Evolutionary conservation across 2,329 filamentous ascomycete genomes (phyloP), one percentile per base, ranked within the genome.

Genomic region (Cadophora gregata): DNA sequence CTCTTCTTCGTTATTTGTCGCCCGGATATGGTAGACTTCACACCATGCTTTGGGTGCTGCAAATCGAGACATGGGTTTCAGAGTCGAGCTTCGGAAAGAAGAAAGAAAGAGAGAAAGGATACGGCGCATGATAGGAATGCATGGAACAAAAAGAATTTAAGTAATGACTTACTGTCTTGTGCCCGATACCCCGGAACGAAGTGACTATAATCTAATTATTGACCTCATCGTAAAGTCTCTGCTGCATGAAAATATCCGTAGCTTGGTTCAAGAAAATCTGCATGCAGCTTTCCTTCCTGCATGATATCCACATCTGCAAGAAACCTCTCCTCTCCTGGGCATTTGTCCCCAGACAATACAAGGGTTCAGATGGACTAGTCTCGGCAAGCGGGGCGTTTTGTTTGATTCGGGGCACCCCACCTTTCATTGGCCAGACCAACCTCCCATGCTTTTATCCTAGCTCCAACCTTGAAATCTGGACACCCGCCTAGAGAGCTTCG

Each of bases 351-450:
- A 48, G 38, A 38, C 24, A 9, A n/a, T 4, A 25, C 66, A 56
- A 63, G 65, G 63, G 64, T 51, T 47, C 50, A 36, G 36, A 36
- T 68, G 51, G 53, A 48, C 27, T 62, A 67, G 65, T 60, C 61
- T 64, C 63, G 63, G 62, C 16, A 25, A 27, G 45, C 36, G 59
- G 60, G 51, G 53, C 38, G 42, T 19, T 47, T 27, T 58, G 21
- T 59, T 55, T 33, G 29, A n/a, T 24, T 58, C 51, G 33, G 14
- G 24, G 24, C 8, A 58, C 21, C 48, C 62, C 38, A 27, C 58
- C 38, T 62, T 27, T 62, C 6, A 56, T 65, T 61, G 65, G 65
- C 53, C 27, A 27, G 27, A 8, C 27, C 33, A 27, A 63, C 53
- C 51, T 59, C 45, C 42, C 59, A 24, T 67, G 27, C 25, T 58